Conservation (phyloP, 2,329 filamentous ascomycete genomes). For the Fusarium denticulatum region DNA sequence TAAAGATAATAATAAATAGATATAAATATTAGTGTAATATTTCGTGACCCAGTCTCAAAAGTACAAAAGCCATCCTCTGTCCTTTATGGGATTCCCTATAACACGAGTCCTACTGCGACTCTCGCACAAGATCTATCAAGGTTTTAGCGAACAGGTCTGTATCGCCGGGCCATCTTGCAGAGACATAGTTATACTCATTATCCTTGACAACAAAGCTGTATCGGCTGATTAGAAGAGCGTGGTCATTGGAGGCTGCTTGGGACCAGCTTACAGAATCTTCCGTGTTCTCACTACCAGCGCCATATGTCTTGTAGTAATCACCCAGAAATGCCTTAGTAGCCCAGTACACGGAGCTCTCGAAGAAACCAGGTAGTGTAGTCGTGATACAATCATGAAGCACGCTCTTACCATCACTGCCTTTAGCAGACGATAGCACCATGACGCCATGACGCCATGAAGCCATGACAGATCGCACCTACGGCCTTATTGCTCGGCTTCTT, state of each 20-base stretch:
- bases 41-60: no score
- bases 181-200: not conserved
- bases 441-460: not conserved
- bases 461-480: not conserved
- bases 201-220: not conserved
- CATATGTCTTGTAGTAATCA: not conserved
- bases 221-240: accelerated
- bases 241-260: no score
- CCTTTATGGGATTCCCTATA: no score
- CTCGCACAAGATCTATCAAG: not conserved
- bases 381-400: not conserved
- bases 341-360: not conserved
- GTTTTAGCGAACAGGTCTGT: not conserved
- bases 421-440: not conserved
- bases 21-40: no score
- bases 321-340: not conserved
- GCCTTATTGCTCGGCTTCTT: not conserved
- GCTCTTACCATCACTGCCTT: not conserved
- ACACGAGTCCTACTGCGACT: no score
- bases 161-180: not conserved
- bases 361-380: not conserved
- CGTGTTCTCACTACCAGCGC: not conserved
- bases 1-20: no score
- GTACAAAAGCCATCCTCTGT: no score
- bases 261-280: not conserved